Conservation (phyloP, 192 early-diverging fungal genomes). For the Allomyces macrogynus region DNA sequence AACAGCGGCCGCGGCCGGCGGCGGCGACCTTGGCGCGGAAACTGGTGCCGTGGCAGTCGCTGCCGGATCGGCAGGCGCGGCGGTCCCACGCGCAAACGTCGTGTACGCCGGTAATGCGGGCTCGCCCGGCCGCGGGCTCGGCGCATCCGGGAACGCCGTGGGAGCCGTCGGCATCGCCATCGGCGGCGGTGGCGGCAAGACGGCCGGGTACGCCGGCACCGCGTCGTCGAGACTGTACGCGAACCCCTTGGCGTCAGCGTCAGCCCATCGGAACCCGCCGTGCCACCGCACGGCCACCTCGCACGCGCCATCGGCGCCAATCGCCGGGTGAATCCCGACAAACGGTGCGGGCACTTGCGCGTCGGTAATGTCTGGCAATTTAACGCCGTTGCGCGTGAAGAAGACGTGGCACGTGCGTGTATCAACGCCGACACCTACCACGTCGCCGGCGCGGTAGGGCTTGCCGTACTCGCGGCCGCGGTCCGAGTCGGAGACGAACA, state of each 20-base stretch:
- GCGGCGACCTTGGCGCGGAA: no score
- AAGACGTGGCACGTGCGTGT: constrained; percentile 5
- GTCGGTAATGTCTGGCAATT: not conserved
- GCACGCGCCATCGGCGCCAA: constrained; percentile 10
- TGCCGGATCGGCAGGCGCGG: no score
- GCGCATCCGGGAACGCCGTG: not conserved
- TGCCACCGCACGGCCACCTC: constrained; percentile 2
- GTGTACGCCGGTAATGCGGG: no score
- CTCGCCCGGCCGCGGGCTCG: no score
- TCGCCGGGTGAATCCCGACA: constrained; percentile 3
- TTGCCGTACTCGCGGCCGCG: constrained; percentile 6
- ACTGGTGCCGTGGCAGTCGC: no score
- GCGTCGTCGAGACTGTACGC: not conserved
- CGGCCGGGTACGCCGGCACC: not conserved
- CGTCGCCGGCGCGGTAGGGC: constrained; percentile 8
- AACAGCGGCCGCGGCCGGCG: no score
- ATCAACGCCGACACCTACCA: constrained; percentile 14
- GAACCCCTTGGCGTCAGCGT: not conserved
- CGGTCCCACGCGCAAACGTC: no score
- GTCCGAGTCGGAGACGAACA: constrained; percentile 13
- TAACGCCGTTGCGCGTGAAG: constrained; percentile 8
- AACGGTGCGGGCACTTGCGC: not conserved
- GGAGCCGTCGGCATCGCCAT: not conserved
- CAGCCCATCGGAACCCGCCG: not conserved
- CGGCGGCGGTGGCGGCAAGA: not conserved